These are phyloP conservation scores for Excoecaria cochinchinensis DNA, from an alignment of 345 rosid genomes.

Conservation along the genomic window DNA sequence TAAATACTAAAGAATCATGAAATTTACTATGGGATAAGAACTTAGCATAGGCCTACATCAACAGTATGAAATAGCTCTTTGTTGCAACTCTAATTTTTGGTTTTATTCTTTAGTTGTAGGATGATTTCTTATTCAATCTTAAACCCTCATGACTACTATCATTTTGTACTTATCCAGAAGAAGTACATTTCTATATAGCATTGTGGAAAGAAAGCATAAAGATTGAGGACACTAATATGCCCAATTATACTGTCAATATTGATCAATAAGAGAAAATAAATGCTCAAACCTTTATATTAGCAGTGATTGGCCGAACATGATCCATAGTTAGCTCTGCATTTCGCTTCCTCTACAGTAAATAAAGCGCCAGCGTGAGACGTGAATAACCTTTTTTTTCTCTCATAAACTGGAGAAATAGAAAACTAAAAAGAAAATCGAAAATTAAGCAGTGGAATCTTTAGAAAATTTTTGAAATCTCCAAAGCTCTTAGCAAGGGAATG, in stretches of 20 bases:
- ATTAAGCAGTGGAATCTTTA: background rate
- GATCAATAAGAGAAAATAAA: background rate
- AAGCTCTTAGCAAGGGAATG: background rate
- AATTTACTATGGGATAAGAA: background rate
- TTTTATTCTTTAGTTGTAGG: background rate
- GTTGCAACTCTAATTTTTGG: background rate
- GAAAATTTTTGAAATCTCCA: background rate
- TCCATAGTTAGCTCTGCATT: background rate
- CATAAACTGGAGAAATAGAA: background rate
- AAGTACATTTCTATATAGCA: background rate
- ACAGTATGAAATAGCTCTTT: background rate
- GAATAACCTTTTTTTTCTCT: background rate
- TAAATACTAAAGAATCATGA: background rate
- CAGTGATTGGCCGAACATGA: background rate
- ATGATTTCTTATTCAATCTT: background rate
- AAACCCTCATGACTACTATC: background rate
- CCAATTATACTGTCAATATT: background rate
- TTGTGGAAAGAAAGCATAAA: background rate
- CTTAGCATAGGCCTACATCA: background rate
- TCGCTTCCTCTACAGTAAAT: background rate
- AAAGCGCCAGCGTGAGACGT: background rate
- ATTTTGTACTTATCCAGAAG: background rate
- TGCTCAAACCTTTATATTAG: constrained; percentile 4
- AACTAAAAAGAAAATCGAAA: no score
- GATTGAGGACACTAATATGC: background rate